Base-by-base conservation (phyloP, 2,329 filamentous ascomycete species). In the Alternaria alternata region DNA sequence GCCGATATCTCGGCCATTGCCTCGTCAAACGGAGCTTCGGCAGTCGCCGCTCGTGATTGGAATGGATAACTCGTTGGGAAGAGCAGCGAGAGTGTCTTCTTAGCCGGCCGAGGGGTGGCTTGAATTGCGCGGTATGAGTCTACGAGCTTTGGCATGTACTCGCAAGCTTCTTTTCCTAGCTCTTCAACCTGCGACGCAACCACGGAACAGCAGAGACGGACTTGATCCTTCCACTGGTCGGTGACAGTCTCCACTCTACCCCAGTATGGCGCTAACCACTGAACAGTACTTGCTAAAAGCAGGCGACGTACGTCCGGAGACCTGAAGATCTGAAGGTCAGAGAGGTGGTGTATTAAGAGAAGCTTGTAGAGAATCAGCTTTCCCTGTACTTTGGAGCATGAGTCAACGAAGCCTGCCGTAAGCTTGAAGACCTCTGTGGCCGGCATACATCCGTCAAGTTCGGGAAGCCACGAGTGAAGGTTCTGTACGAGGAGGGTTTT, bases 391-490 rank as follows among this genome's bases (percentile, higher is more conserved):
- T 88, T 83, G 3, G 89, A 87, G 80, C 94, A 97, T 1, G 95
- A 93, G 74, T 97, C 93, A 82, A 98, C 90, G 73, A 98, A 96
- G 78, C 94, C 92, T 63, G 96, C 92, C 41, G 94, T 93, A 64
- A 97, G 91, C 71, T 96, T 91, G 53, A 97, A 82, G 46, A 97
- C 94, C 75, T 98, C 94, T 70, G 93, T 90, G 0, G 90, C 89
- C 4, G 86, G 87, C 73, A 98, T 85, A 38, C 95, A 84, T 2
- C 89, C 88, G 0, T 88, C 85, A 9, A 99, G 87, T 75, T 98
- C 94, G 0, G 95, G 94, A n/a, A 99, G 83, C 95, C 95, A 99
- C 0, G 92, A 91, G 75, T 98, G 94, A 76, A 98, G 96, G 76
- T 98, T 93, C 78, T 99, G 95, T 12, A 98, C 93, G 3, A 96